A percentile compares a stretch with the other conserved stretches of the same genome.
These are phyloP conservation scores for Triglochin maritima DNA, from an alignment of 106 monocot species.

Conservation along the genomic window DNA sequence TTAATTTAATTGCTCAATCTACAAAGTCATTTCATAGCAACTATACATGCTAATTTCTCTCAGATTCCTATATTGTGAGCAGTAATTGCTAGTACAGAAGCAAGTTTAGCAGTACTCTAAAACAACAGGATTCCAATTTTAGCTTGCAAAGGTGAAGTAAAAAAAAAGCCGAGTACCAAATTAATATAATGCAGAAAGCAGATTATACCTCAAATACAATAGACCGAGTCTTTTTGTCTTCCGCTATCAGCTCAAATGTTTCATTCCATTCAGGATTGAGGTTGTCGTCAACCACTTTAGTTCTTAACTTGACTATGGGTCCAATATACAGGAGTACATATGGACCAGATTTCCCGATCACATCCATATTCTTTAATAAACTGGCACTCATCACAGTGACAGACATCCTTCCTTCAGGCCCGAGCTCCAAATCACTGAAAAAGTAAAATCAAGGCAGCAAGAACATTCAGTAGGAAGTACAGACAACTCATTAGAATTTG, in stretches of 20 bases:
- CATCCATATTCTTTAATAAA: slow-evolving; percentile 72
- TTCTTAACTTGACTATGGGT: slow-evolving; percentile 81
- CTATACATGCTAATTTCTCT: too few species aligned
- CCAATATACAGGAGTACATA: slow-evolving; percentile 77
- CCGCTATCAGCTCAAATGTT: slow-evolving; percentile 73
- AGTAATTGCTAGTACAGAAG: too few species aligned
- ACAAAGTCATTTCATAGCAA: too few species aligned
- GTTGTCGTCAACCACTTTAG: slow-evolving; percentile 70
- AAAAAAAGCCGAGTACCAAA: too few species aligned
- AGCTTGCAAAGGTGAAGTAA: too few species aligned
- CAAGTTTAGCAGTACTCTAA: too few species aligned
- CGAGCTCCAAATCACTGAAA: slow-evolving; percentile 91
- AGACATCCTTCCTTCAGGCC: slow-evolving; percentile 67
- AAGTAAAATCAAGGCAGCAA: background rate
- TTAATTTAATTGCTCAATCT: too few species aligned
- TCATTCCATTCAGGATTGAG: slow-evolving; percentile 95
- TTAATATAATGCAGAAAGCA: too few species aligned
- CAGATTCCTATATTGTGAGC: too few species aligned
- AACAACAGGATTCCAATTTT: background rate
- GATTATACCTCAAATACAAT: slow-evolving; percentile 62
- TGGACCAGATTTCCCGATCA: slow-evolving; percentile 98
- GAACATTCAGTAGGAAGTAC: background rate
- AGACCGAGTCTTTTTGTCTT: slow-evolving; percentile 90
- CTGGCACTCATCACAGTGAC: slow-evolving; percentile 67
- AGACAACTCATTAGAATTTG: background rate